These are phyloP conservation scores for Dissophora globulifera DNA, from an alignment of 192 early-diverging fungal genomes.

Conservation along the genomic window DNA sequence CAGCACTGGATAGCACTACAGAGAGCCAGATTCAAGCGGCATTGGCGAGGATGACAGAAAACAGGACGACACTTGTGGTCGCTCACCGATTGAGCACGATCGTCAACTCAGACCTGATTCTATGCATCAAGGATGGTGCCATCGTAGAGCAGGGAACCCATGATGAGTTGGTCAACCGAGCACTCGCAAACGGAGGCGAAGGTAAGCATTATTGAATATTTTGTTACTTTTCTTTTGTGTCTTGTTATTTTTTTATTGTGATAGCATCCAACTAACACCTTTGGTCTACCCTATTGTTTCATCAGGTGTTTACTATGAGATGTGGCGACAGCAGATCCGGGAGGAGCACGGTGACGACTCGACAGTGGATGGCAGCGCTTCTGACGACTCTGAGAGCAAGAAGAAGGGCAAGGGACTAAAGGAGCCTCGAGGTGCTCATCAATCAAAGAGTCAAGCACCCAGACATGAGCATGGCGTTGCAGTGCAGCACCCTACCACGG, in stretches of 20 bases:
- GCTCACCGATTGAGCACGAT: conserved; percentile 90
- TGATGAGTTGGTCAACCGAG: conserved; percentile 71
- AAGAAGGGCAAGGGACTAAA: conserved; percentile 31
- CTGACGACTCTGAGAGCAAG: conserved; percentile 22
- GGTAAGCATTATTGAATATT: too few species aligned
- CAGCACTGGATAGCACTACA: conserved; percentile 76
- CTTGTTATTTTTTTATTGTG: too few species aligned
- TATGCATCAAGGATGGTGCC: conserved; percentile 81
- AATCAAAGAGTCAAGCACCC: not conserved
- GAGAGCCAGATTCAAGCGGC: conserved; percentile 87
- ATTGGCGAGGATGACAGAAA: conserved; percentile 75
- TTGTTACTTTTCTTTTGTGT: too few species aligned
- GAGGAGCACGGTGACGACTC: conserved; percentile 60
- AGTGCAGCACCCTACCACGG: not conserved
- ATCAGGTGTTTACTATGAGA: conserved; percentile 82
- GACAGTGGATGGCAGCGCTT: conserved; percentile 21
- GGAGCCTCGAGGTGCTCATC: conserved; percentile 7
- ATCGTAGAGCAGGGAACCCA: conserved; percentile 90
- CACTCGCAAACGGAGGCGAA: conserved; percentile 40
- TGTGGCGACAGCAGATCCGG: conserved; percentile 92
- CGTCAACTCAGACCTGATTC: conserved; percentile 84
- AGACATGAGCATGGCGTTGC: not conserved
- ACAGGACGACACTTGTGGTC: conserved; percentile 89
- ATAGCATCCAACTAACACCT: not conserved
- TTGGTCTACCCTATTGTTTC: not conserved